Conservation (phyloP, 768 basidiomycete genomes). For the Phylloporus arenicola region DNA sequence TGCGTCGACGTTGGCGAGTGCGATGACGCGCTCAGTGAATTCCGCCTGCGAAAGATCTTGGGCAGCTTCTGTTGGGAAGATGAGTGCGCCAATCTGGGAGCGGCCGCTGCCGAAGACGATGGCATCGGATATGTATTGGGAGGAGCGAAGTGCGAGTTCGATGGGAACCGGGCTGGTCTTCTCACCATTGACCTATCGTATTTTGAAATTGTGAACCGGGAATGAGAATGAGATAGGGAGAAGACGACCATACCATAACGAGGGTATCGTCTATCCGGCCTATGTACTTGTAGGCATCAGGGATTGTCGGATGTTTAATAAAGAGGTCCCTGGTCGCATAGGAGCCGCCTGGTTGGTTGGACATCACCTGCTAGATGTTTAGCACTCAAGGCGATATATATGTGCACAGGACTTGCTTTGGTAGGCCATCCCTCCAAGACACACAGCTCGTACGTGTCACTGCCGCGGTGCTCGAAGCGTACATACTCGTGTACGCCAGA, state of each 20-base stretch:
- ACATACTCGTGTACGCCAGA: slow-evolving; percentile 30
- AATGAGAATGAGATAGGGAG: neutral
- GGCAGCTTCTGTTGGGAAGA: slow-evolving; percentile 42
- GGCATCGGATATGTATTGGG: slow-evolving; percentile 43
- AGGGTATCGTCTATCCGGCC: slow-evolving; percentile 54
- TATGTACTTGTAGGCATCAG: slow-evolving; percentile 41
- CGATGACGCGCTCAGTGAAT: slow-evolving; percentile 36
- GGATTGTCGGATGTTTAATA: slow-evolving; percentile 40
- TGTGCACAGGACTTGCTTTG: slow-evolving; percentile 31
- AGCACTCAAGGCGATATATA: neutral
- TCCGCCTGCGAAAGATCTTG: slow-evolving; percentile 25
- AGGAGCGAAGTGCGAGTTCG: slow-evolving; percentile 46
- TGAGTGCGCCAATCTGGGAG: slow-evolving; percentile 47
- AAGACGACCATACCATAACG: slow-evolving; percentile 25
- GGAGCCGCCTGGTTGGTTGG: slow-evolving; percentile 46
- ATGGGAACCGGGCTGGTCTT: slow-evolving; percentile 57
- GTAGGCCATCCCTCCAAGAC: slow-evolving; percentile 48
- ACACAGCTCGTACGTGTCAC: slow-evolving; percentile 42
- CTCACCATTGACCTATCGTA: slow-evolving; percentile 38
- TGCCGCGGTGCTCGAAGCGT: slow-evolving; percentile 39
- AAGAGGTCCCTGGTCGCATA: slow-evolving; percentile 56
- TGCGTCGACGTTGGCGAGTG: slow-evolving; percentile 46
- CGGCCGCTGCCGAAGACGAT: slow-evolving; percentile 49
- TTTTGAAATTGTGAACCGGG: slow-evolving; percentile 17
- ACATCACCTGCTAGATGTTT: slow-evolving; percentile 17